phyloP scores from a whole-genome alignment of 2,329 filamentous ascomycete species.

The Aspergillus versicolor region DNA sequence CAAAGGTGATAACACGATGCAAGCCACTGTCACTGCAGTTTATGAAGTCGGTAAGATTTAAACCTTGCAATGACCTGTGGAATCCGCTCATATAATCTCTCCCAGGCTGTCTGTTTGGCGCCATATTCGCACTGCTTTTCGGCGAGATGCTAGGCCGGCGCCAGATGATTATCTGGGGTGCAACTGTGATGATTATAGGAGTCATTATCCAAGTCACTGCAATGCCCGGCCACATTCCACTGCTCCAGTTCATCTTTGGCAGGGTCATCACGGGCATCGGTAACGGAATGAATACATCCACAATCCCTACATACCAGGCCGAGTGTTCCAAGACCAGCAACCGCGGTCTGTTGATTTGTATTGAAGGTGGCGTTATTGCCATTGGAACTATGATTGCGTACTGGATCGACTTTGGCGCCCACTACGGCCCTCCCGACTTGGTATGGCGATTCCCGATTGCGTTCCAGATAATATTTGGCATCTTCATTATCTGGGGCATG shows the following conservation, averaged over 20 bases:
- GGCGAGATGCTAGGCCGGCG: slow-evolving; percentile 39
- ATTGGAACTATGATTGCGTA: slow-evolving; percentile 55
- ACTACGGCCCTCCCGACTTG: slow-evolving; percentile 34
- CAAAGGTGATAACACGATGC: slow-evolving; percentile 39
- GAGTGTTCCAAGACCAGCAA: slow-evolving; percentile 57
- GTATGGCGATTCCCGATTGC: slow-evolving; percentile 55
- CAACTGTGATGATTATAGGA: slow-evolving; percentile 50
- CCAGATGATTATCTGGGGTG: slow-evolving; percentile 56
- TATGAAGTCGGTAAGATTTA: slow-evolving; percentile 23
- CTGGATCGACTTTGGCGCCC: slow-evolving; percentile 53
- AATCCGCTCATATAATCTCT: too few species aligned
- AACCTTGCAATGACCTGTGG: too few species aligned
- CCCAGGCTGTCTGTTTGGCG: slow-evolving; percentile 36
- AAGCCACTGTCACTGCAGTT: slow-evolving; percentile 33
- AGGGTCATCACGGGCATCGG: slow-evolving; percentile 55
- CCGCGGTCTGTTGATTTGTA: slow-evolving; percentile 61
- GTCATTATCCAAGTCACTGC: slow-evolving; percentile 39
- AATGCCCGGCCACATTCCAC: slow-evolving; percentile 31
- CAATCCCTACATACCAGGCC: slow-evolving; percentile 55
- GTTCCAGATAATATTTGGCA: slow-evolving; percentile 52
- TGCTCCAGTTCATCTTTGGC: slow-evolving; percentile 54
- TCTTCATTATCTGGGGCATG: slow-evolving; percentile 47
- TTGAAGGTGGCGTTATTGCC: slow-evolving; percentile 54
- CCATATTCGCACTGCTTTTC: slow-evolving; percentile 36
- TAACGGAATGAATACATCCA: slow-evolving; percentile 57